Conservation (phyloP, 768 basidiomycete genomes). For the Trametes maxima region DNA sequence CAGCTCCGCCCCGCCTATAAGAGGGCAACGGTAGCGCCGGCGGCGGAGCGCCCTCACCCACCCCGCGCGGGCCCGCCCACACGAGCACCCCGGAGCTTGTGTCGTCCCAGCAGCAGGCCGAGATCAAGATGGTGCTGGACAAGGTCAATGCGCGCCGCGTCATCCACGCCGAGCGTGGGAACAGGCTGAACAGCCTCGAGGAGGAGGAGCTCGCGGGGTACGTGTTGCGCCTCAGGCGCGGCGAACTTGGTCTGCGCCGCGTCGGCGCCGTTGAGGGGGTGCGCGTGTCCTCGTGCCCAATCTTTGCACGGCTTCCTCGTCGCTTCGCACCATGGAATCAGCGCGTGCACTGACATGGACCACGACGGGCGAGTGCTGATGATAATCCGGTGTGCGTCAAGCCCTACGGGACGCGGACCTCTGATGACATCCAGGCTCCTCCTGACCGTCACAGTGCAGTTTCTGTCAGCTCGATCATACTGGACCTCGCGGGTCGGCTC, state of each 20-base stretch:
- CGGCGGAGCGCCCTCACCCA: background rate
- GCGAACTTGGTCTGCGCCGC: slow-evolving; percentile 53
- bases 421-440: no score
- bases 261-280: background rate
- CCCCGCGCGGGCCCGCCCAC: no score
- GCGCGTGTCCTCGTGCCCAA: no score
- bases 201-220: slow-evolving; percentile 65
- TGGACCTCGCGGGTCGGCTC: no score
- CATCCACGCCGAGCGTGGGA: slow-evolving; percentile 66
- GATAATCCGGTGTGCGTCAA: no score
- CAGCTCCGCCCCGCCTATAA: slow-evolving; percentile 17
- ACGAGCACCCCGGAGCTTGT: background rate
- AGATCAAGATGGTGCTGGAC: slow-evolving; percentile 57
- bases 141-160: slow-evolving; percentile 73
- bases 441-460: no score
- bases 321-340: no score
- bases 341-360: no score
- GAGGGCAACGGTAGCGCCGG: background rate
- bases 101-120: slow-evolving; percentile 29
- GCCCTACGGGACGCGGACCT: no score
- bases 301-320: no score
- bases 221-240: slow-evolving; percentile 56
- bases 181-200: slow-evolving; percentile 68
- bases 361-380: no score
- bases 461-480: no score